phyloP scores from a whole-genome alignment of 257 asterid species.

The Ehretia macrophylla region DNA sequence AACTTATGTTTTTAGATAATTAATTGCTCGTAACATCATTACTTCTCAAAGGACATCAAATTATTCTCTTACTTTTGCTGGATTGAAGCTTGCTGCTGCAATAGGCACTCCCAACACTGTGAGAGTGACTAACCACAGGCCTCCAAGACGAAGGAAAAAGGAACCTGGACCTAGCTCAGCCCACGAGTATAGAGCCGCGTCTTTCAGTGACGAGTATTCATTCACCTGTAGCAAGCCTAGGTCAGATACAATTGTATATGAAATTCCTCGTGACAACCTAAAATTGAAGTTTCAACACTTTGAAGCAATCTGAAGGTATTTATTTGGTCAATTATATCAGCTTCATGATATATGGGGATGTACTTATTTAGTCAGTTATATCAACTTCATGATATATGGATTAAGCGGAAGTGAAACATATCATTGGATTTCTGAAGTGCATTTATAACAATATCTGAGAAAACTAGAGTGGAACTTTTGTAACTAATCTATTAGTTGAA shows the following conservation, averaged over 20 bases:
- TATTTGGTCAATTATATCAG: no score
- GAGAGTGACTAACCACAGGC: slow-evolving; percentile 79
- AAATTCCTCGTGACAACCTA: neutral
- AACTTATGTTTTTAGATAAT: neutral
- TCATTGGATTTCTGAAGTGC: no score
- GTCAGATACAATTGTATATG: neutral
- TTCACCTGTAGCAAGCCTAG: slow-evolving; percentile 43
- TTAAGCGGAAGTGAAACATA: no score
- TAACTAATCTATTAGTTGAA: no score
- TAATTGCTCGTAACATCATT: neutral
- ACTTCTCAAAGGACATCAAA: neutral
- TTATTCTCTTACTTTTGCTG: slow-evolving; percentile 49
- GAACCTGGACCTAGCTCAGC: slow-evolving; percentile 65
- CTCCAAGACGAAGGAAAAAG: slow-evolving; percentile 77
- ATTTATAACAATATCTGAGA: no score
- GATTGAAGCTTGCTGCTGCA: slow-evolving; percentile 88
- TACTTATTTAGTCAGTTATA: no score
- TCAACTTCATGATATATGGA: no score
- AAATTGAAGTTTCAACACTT: neutral
- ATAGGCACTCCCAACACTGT: slow-evolving; percentile 79
- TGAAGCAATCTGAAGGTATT: no score
- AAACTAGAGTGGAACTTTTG: no score
- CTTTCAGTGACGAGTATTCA: slow-evolving; percentile 77
- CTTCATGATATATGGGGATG: no score
- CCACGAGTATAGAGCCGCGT: slow-evolving; percentile 52